Percentiles rank a stretch among this genome's conserved stretches.
Conservation (phyloP, 2,329 filamentous ascomycete species). For the Fusarium sp. region DNA sequence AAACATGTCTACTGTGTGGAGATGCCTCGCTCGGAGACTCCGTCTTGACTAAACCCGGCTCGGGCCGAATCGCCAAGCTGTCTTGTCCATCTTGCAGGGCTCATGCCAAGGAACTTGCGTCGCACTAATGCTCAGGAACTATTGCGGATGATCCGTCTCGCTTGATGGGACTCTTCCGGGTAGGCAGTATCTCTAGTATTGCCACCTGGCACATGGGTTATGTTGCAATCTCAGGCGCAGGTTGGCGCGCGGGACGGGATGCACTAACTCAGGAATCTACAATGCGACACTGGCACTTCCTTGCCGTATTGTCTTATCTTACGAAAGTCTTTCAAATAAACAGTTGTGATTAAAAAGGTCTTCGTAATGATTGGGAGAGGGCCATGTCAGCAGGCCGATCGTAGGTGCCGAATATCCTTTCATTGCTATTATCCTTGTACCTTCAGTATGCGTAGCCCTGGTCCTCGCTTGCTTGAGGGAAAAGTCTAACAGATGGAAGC, state of each 20-base stretch:
- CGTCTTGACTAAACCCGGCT: background rate
- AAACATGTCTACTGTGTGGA: background rate
- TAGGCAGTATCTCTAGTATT: background rate
- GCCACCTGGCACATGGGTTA: background rate
- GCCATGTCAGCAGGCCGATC: background rate
- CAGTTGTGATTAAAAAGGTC: background rate
- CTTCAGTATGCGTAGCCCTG: background rate
- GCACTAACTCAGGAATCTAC: background rate
- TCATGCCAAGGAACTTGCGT: background rate
- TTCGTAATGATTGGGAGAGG: background rate
- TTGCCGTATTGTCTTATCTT: background rate
- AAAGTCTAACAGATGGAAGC: background rate
- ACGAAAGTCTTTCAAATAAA: background rate
- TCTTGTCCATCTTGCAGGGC: background rate
- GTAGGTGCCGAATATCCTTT: background rate
- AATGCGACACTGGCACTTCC: background rate
- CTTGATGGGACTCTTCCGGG: background rate
- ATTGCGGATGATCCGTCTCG: background rate
- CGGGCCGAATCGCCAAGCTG: slow-evolving; percentile 1
- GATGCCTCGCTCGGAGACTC: background rate
- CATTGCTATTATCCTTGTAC: too few species aligned
- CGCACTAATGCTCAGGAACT: background rate
- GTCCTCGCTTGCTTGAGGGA: background rate
- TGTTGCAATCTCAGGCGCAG: background rate
- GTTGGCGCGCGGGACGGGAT: background rate